phyloP scores from a whole-genome alignment of 768 basidiomycete species.

The Sarcodon sp. region DNA sequence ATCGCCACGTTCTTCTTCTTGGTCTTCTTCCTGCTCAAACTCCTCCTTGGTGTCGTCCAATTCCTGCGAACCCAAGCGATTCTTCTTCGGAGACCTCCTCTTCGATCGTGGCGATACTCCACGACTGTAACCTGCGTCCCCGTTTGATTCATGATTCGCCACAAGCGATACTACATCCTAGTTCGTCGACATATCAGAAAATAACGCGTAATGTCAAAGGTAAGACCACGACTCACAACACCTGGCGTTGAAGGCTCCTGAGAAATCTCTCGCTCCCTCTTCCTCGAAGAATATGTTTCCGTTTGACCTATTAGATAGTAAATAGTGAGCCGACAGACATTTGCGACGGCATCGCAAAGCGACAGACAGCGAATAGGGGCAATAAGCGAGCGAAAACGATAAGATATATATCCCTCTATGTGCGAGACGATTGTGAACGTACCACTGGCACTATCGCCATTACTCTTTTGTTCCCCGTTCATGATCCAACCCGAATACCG shows the following conservation, averaged over 20 bases:
- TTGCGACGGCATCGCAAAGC: background rate
- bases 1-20: slow-evolving; percentile 1
- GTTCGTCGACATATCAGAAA: too few species aligned
- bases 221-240: slow-evolving; percentile 15
- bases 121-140: too few species aligned
- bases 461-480: too few species aligned
- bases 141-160: too few species aligned
- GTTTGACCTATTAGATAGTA: background rate
- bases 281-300: slow-evolving; percentile 42
- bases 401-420: background rate
- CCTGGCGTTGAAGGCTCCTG: slow-evolving; percentile 43
- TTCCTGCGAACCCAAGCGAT: slow-evolving; percentile 29
- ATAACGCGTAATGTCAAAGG: too few species aligned
- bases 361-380: background rate
- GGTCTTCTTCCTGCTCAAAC: slow-evolving; percentile 42
- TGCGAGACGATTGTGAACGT: too few species aligned
- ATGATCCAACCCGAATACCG: too few species aligned
- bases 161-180: too few species aligned
- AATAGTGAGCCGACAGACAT: background rate
- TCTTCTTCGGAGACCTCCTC: slow-evolving; percentile 46
- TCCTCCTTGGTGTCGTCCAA: slow-evolving; percentile 38
- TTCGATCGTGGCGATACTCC: slow-evolving; percentile 11
- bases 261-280: slow-evolving; percentile 70
- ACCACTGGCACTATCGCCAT: too few species aligned
- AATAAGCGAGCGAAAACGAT: background rate